Base-by-base conservation (phyloP, 2,329 filamentous ascomycete species). In the Botrytis aclada region DNA sequence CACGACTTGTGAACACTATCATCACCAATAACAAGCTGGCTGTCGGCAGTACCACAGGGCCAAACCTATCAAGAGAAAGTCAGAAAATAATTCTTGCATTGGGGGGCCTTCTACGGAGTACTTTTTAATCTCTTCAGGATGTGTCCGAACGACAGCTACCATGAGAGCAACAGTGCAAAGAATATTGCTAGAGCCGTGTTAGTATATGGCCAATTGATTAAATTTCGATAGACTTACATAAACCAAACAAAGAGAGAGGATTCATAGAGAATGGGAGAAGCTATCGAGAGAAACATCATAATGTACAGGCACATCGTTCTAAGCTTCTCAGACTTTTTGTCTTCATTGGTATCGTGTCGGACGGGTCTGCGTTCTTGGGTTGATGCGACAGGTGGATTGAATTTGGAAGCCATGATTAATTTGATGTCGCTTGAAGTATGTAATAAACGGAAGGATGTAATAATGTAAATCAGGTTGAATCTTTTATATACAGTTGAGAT, bases 251-350 rank as follows among this genome's bases (percentile, higher is more conserved):
- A 41, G 18, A 51, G 58, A 54, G 51, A 51, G 45, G 69, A 58
- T 25, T 74, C 73, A 34, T 65, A 67, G 18, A 76, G 71, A n/a
- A 75, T 70, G 9, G 74, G 73, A 10, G 75, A 74, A n/a, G 72
- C 74, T 22, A 70, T 51, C 8, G 74, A 73, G 22, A 73, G 58
- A 61, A 66, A 61, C 18, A 51, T 39, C 74, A 76, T 72, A 9
- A 9, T 65, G 20, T 71, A 74, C 29, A 73, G 16, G 41, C 70
- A 71, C 20, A 71, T 60, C 9, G 39, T 54, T 41, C 41, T 45
- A 12, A 51, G 12, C 29, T 60, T 70, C 58, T 39, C 39, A 16
- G 47, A 18, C 14, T n/a, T 64, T 37, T 6, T 32, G 20, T 37
- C 14, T 39, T 63, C 61, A 25, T 29, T 51, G 41, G 69, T 71